phyloP scores from a whole-genome alignment of 371 early-diverging fungal genomes.

The Haplosporangium sp. region DNA sequence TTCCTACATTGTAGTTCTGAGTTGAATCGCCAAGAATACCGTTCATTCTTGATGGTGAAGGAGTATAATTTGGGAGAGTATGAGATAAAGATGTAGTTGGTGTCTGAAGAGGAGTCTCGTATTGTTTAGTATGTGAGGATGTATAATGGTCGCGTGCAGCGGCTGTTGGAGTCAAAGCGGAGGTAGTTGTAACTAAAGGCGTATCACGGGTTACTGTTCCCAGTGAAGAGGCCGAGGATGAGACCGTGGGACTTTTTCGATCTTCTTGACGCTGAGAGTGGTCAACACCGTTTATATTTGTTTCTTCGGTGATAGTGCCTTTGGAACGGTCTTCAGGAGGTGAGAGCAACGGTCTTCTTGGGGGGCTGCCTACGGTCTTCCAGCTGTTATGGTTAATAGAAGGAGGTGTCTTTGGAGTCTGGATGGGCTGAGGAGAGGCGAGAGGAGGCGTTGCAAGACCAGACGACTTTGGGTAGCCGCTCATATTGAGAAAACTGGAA shows the following conservation, averaged over 20 bases:
- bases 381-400: slow-evolving; percentile 18
- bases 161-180: not conserved
- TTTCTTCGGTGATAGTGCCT: not conserved
- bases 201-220: not conserved
- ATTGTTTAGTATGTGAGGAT: not conserved
- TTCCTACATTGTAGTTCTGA: not conserved
- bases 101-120: slow-evolving; percentile 4
- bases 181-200: not conserved
- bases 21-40: not conserved
- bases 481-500: slow-evolving; percentile 6
- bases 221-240: not conserved
- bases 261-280: not conserved
- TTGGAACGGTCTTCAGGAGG: slow-evolving; percentile 29
- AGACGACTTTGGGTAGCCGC: slow-evolving; percentile 13
- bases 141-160: not conserved
- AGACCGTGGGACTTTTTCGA: not conserved
- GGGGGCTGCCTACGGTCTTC: slow-evolving; percentile 52
- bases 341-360: slow-evolving; percentile 20
- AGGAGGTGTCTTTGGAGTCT: slow-evolving; percentile 3
- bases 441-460: slow-evolving; percentile 34
- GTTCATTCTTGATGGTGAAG: slow-evolving; percentile 3
- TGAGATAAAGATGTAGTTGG: slow-evolving; percentile 7
- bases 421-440: slow-evolving; percentile 31
- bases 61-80: not conserved
- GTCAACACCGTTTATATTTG: not conserved